Base-by-base conservation (phyloP, 768 basidiomycete genomes). In the Rubroboletus pulcherrimus region DNA sequence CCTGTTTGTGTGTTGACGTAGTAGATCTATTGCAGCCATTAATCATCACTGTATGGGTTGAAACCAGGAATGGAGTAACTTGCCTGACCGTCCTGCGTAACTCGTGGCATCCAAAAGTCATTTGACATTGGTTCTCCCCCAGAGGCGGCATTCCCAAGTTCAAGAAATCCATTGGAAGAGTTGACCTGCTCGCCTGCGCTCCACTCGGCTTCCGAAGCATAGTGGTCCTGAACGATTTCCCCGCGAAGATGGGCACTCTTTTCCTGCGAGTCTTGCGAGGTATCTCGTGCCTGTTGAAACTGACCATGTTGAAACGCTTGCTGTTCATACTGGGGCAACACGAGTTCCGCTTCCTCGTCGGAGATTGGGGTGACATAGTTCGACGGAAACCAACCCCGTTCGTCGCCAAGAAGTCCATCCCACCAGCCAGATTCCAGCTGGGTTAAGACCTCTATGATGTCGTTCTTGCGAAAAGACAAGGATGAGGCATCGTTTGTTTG, bases 341-440 rank as follows among this genome's bases (percentile, higher is more conserved):
- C 82, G 24, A 79, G 70, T 56, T 91, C 92, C 3, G 86, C 90
- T 66, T 92, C 91, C 65, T 90, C 86, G 58, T 91, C 89, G 26
- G 84, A 80, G 53, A 98, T 84, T 43, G 82, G 68, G 45, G 78
- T 74, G 43, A 97, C 94, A 75, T 97, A 98, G 75, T 98, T 99
- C 62, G 90, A 92, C 21, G 96, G 96, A 73, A 99, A 96, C 93
- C 93, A 96, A 54, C 96, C 96, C 49, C 96, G 84, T 70, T 90
- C 87, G 52, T 91, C 89, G 46, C 86, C 84, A 21, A 97, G 79
- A 56, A 97, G 76, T 5, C 96, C 96, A 70, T 99, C 96, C 97
- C 95, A 98, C 96, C 96, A 99, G 15, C 96, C 96, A 5, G 91
- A 91, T 37, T 91, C 89, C 52, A 98, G 84, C 63, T 86, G 87